These are phyloP conservation scores for Speleostelium caveatum DNA, from an alignment of 78 protist genomes.

Conservation along the genomic window DNA sequence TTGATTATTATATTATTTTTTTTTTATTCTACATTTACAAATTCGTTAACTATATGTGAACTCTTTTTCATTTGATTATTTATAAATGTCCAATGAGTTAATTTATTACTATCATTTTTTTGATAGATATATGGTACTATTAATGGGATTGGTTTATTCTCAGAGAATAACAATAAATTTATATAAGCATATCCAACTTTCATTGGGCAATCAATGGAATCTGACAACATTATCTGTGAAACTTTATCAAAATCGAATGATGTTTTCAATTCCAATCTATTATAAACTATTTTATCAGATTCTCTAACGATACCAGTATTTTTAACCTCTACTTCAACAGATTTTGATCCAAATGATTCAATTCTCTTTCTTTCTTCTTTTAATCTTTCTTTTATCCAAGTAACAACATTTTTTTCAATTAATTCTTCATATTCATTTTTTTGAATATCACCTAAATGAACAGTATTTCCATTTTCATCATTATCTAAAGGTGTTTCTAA, in stretches of 20 bases:
- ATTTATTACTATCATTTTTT: constrained; percentile 17
- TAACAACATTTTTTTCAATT: constrained; percentile 36
- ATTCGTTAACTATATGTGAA: constrained; percentile 32
- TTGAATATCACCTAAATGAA: too few relatives aligned
- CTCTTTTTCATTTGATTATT: constrained; percentile 33
- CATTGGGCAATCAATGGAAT: constrained; percentile 37
- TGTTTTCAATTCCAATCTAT: constrained; percentile 50
- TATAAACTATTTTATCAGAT: neutral
- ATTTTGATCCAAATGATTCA: constrained; percentile 11
- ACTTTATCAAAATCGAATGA: constrained; percentile 46
- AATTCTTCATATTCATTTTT: constrained; percentile 14
- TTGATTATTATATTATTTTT: too few relatives aligned
- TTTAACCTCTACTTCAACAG: constrained; percentile 29
- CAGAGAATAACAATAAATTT: constrained; percentile 39
- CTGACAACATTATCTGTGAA: constrained; percentile 24
- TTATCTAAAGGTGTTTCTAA: too few relatives aligned
- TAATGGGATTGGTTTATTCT: constrained; percentile 48
- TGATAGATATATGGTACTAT: constrained; percentile 54
- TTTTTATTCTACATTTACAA: constrained; percentile 9
- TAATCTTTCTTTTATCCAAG: constrained; percentile 61
- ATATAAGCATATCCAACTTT: constrained; percentile 44
- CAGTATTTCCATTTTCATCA: too few relatives aligned
- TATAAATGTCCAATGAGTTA: constrained; percentile 58
- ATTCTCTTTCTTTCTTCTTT: constrained; percentile 35
- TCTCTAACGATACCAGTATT: constrained; percentile 67